Evolutionary conservation across 2,329 filamentous ascomycete species (phyloP).

Genomic region (Sporothrix protearum): DNA sequence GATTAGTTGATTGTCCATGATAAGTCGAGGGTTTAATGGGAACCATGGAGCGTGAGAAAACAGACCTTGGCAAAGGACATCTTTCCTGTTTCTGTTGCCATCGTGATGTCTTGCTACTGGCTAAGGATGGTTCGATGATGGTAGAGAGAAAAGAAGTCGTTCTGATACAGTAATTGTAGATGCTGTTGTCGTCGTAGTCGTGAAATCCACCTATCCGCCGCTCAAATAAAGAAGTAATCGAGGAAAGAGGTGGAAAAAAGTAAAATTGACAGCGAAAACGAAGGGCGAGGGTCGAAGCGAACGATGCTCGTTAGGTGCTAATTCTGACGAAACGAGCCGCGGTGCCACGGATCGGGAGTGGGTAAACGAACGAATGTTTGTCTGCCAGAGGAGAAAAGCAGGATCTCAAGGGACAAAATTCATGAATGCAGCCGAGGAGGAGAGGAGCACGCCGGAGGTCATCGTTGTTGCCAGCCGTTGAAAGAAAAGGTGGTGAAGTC

Average conservation of each 20-base stretch:
- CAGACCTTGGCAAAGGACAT: constrained; percentile 75
- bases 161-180: neutral
- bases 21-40: neutral
- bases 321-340: neutral
- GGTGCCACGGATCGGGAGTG: neutral
- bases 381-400: neutral
- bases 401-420: constrained; percentile 17
- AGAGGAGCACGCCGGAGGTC: constrained; percentile 11
- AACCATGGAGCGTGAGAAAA: neutral
- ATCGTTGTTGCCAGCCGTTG: constrained; percentile 14
- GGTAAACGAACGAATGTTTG: neutral
- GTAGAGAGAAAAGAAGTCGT: neutral
- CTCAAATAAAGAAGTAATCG: constrained; percentile 26
- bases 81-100: constrained; percentile 49
- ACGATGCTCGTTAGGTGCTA: neutral
- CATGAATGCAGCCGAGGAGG: constrained; percentile 12
- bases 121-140: neutral
- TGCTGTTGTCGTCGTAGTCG: neutral
- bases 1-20: neutral
- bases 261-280: neutral
- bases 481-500: neutral
- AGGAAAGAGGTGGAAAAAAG: neutral
- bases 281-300: neutral
- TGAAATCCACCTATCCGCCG: neutral
- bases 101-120: constrained; percentile 36